Base-by-base conservation (phyloP, 495 filamentous ascomycete species). In the Penicillium waksmanii region DNA sequence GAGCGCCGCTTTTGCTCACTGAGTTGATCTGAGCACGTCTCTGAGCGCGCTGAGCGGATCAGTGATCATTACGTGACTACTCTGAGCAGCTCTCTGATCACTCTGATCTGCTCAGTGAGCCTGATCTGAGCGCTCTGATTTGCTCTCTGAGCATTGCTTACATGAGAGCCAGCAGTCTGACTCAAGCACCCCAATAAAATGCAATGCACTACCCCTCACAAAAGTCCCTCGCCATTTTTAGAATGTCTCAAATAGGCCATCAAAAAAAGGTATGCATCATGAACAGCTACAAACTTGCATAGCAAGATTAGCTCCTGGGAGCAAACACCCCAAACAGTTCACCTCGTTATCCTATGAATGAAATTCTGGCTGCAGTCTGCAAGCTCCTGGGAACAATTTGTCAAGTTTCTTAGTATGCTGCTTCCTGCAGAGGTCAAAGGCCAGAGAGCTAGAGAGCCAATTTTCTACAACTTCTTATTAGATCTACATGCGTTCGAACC, bases 141-240 rank as follows among this genome's bases (percentile, higher is more conserved):
- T 43, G 40, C 40, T 54, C 52, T 54, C 52, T 54, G 38, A 44
- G 52, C 36, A 54, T 54, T 43, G 35, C 52, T 54, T 54, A 54
- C n/a, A 54, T 42, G 38, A 54, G 52, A 54, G 52, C 52, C 21
- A 54, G 52, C 11, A 21, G 35, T 15, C 52, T 54, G 52, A 44
- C 52, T 43, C 19, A 54, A 23, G 3, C 38, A 54, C 52, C 52
- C 36, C 15, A 54, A 54, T 54, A 54, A 54, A 54, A 54, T 12
- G 52, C 52, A 54, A 44, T 10, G 19, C 38, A 36, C 19, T 54
- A 54, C 21, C n/a, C 40, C 40, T 43, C 40, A 43, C 34, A 43
- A 43, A 43, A 43, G 40, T 43, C n/a, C 5, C 40, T 43, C 15
- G 10, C 40, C 12, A 43, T 43, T 43, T 43, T 43, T 43, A 43